These are phyloP conservation scores for Chloranthus sessilifolius DNA, from an alignment of 164 flowering plant genomes.

Conservation along the genomic window DNA sequence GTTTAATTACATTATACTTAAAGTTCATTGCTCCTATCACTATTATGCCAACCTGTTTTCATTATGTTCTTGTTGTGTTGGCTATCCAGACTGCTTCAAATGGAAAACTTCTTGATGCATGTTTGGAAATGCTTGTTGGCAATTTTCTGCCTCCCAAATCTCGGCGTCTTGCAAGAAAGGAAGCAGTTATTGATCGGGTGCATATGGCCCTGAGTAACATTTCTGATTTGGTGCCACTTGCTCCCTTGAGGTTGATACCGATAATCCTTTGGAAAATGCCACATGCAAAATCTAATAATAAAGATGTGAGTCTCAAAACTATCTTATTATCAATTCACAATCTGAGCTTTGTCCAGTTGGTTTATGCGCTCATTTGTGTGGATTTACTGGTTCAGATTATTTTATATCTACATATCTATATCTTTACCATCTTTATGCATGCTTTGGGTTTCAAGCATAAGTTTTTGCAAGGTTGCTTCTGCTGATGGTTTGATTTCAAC, in stretches of 20 bases:
- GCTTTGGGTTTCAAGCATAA: too few species aligned
- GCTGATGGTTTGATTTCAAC: too few species aligned
- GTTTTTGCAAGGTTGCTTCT: too few species aligned
- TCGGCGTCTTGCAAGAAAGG: slow-evolving; percentile 44
- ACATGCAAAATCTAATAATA: slow-evolving; percentile 20
- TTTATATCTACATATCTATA: too few species aligned
- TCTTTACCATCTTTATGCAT: too few species aligned
- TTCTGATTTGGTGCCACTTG: slow-evolving; percentile 62
- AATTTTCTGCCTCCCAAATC: slow-evolving; percentile 73
- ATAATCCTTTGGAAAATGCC: slow-evolving; percentile 60
- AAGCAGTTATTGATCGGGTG: slow-evolving; percentile 67
- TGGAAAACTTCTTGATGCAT: slow-evolving; percentile 59
- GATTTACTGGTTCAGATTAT: too few species aligned
- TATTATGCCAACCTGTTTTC: background rate
- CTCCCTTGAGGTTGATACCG: slow-evolving; percentile 46
- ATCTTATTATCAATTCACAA: background rate
- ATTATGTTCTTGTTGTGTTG: background rate
- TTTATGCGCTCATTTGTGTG: background rate
- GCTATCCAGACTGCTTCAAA: slow-evolving; percentile 63
- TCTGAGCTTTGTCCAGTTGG: background rate
- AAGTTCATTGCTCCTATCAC: background rate
- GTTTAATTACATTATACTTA: background rate
- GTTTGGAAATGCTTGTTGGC: slow-evolving; percentile 70
- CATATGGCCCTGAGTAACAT: slow-evolving; percentile 60
- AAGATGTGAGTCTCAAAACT: slow-evolving; percentile 39